Base-by-base conservation (phyloP, 2,329 filamentous ascomycete genomes). In the Ophiosphaerella narmari region DNA sequence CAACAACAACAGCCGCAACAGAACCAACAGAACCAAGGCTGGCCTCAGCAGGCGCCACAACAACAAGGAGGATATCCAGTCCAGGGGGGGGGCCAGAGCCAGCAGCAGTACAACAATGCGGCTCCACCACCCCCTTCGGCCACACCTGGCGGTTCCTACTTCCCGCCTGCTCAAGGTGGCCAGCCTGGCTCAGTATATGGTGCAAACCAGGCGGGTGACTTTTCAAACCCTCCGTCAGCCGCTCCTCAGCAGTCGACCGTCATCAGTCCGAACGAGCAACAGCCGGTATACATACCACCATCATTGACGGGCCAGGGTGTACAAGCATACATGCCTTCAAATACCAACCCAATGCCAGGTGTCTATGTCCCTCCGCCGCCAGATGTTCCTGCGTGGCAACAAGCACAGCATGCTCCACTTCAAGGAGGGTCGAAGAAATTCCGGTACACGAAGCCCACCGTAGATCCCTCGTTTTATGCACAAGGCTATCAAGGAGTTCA, bases 351-450 rank as follows among this genome's bases (percentile, higher is more conserved):
- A n/a, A 59, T 67, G 53, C 65, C 70, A 5, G 68, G 70, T 16
- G 65, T 68, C 7, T 72, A 74, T 43, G 59, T 68, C 2, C 68
- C 71, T 55, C 70, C 71, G 5, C 68, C 71, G 8, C 70, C 71
- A 29, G 69, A 70, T 52, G 55, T 70, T 32, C 66, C 70, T 24
- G 67, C 67, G 33, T 74, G 70, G 72, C 65, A 71, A 37, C 71
- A 73, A 38, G 60, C 63, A n/a, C 64, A 69, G 33, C 68, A 72
- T 55, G 66, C 68, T 9, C 65, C 68, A 8, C 50, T 66, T n/a
- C 68, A 71, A 34, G 58, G 63, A 12, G 63, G 56, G 7, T 46
- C 39, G n/a, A 67, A 66, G 53, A 70, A 65, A 45, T 72, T 66
- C 48, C 68, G 47, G 29, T 70, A 72, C 35, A 64, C 66, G 5